These are phyloP conservation scores for Diaporthe ampelina DNA, from an alignment of 2,329 filamentous ascomycete species.

Conservation along the genomic window DNA sequence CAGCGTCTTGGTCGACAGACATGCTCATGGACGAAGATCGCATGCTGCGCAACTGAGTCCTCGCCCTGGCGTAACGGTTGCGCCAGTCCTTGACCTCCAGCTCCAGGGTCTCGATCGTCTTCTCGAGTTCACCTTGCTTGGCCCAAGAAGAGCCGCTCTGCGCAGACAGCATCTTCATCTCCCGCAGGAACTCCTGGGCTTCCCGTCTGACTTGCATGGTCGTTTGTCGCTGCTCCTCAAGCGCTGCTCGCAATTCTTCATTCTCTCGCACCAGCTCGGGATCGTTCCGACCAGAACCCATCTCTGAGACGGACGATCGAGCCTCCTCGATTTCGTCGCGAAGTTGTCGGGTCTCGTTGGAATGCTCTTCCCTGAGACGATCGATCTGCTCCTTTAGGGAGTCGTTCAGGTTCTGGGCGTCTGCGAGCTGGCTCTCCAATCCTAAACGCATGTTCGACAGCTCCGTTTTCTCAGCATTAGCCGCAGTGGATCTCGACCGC, in stretches of 20 bases:
- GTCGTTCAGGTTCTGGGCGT: constrained; percentile 84
- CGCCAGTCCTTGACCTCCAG: constrained; percentile 91
- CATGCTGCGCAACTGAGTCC: constrained; percentile 87
- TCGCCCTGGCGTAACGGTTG: constrained; percentile 86
- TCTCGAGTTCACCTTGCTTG: constrained; percentile 83
- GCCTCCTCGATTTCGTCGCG: constrained; percentile 73
- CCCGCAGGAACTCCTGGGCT: constrained; percentile 84
- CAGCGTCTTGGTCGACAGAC: constrained; percentile 77
- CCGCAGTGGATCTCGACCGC: constrained; percentile 64
- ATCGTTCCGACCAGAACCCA: constrained; percentile 53
- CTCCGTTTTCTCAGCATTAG: constrained; percentile 76
- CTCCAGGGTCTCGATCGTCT: constrained; percentile 82
- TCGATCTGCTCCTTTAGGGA: constrained; percentile 85
- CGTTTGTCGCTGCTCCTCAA: constrained; percentile 82
- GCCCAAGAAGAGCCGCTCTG: constrained; percentile 85
- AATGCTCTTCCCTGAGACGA: constrained; percentile 77
- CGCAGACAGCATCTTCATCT: constrained; percentile 90
- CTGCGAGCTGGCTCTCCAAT: constrained; percentile 80
- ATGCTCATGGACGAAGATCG: constrained; percentile 85
- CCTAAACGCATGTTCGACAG: constrained; percentile 75
- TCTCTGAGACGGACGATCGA: constrained; percentile 52
- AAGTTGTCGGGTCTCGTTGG: constrained; percentile 72
- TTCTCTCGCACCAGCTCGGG: constrained; percentile 77
- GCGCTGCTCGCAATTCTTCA: constrained; percentile 73
- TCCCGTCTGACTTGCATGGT: constrained; percentile 90